These are phyloP conservation scores for Haemoproteus tartakovskyi DNA, from an alignment of 169 alveolate species.

Conservation along the genomic window DNA sequence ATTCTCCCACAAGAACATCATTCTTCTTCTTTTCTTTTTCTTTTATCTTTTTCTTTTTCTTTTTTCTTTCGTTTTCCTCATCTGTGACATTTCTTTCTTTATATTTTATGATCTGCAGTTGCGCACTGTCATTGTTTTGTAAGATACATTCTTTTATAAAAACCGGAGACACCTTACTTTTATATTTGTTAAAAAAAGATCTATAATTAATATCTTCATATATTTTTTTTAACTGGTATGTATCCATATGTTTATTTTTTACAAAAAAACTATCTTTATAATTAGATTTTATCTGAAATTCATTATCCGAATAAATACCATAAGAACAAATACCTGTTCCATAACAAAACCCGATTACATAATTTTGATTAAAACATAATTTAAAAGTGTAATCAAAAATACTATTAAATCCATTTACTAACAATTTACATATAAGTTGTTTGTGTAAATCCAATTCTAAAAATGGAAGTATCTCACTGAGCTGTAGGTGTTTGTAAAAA, in stretches of 20 bases:
- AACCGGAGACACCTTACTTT: conserved; percentile 42
- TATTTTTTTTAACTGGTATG: conserved; percentile 20
- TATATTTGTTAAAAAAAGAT: conserved; percentile 48
- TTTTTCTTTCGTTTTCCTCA: not conserved
- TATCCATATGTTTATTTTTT: conserved; percentile 9
- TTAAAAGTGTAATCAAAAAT: conserved; percentile 44
- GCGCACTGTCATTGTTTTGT: conserved; percentile 2
- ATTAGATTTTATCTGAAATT: conserved; percentile 46
- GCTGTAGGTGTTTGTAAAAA: not conserved
- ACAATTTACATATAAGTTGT: conserved; percentile 54
- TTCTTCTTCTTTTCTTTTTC: too few relatives aligned
- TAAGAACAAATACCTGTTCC: conserved; percentile 54
- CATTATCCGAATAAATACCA: conserved; percentile 43
- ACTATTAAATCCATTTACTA: conserved; percentile 59
- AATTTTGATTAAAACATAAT: conserved; percentile 44
- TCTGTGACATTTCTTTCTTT: not conserved
- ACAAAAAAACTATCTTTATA: conserved; percentile 49
- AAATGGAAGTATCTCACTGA: conserved; percentile 62
- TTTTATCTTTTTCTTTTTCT: not conserved
- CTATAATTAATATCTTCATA: conserved; percentile 55
- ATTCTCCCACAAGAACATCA: too few relatives aligned
- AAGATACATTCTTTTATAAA: conserved; percentile 25
- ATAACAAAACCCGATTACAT: conserved; percentile 38
- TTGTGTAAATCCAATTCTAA: conserved; percentile 63
- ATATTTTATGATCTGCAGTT: too few relatives aligned